phyloP scores from a whole-genome alignment of 2,329 filamentous ascomycete species.

The Sporothrix variecibatus region DNA sequence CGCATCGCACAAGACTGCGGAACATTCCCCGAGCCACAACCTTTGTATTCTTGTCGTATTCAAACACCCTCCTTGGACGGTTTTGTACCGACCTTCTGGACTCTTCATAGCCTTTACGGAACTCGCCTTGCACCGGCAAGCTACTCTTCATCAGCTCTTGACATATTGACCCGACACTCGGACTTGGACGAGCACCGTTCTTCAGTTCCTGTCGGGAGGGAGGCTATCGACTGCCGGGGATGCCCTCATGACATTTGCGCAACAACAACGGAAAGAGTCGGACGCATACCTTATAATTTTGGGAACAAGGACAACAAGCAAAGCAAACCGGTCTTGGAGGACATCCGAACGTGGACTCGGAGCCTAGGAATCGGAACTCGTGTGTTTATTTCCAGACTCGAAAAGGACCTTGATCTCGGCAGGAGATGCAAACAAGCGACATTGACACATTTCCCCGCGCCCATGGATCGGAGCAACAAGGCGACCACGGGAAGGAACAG shows the following conservation, averaged over 20 bases:
- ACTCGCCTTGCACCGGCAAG: not conserved
- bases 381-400: not conserved
- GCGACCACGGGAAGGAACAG: not conserved
- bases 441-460: not conserved
- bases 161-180: not conserved
- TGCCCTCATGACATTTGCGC: constrained; percentile 15
- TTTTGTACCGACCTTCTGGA: not conserved
- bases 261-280: not conserved
- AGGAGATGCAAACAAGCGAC: constrained; percentile 17
- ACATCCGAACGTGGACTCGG: not conserved
- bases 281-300: not conserved
- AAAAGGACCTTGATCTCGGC: not conserved
- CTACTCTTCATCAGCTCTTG: not conserved
- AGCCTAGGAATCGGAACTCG: not conserved
- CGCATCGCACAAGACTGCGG: constrained; percentile 22
- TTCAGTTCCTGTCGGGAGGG: not conserved
- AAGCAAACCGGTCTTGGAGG: not conserved
- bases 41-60: not conserved
- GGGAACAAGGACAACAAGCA: not conserved
- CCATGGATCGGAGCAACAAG: constrained; percentile 17
- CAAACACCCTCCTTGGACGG: not conserved
- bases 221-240: not conserved
- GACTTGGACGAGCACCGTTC: not conserved
- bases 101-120: not conserved
- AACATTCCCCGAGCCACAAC: not conserved